A percentile compares a stretch with the other conserved stretches of the same genome.
Evolutionary conservation across 192 early-diverging fungal genomes (phyloP).

Genomic region (Linderina pennispora): DNA sequence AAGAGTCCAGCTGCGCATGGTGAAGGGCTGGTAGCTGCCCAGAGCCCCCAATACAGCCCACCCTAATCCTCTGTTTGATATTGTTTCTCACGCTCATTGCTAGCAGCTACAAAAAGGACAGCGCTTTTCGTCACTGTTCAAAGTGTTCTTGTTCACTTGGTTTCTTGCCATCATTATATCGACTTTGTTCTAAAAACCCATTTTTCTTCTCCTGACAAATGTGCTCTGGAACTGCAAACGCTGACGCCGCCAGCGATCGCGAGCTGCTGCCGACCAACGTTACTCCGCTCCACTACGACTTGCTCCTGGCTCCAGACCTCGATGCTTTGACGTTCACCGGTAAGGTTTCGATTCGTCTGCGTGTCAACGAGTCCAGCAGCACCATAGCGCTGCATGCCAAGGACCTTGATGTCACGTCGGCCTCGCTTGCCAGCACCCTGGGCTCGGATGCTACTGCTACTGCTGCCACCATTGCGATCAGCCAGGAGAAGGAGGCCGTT

Average conservation of each 20-base stretch:
- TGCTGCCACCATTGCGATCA: background rate
- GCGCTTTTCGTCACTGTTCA: background rate
- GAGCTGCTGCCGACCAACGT: constrained; percentile 65
- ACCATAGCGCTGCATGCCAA: constrained; percentile 51
- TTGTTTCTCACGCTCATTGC: background rate
- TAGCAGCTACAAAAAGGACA: too few relatives aligned
- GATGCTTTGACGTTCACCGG: constrained; percentile 64
- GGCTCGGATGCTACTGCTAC: background rate
- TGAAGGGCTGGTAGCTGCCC: background rate
- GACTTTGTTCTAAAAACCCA: background rate
- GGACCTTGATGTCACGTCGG: constrained; percentile 45
- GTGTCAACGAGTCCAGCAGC: constrained; percentile 47
- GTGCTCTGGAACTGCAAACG: background rate
- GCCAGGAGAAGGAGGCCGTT: constrained; percentile 21
- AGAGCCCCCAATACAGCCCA: background rate
- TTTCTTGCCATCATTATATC: background rate
- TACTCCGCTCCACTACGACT: constrained; percentile 65
- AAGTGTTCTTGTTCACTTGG: background rate
- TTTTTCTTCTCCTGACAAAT: background rate
- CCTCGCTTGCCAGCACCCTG: background rate
- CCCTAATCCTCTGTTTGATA: background rate
- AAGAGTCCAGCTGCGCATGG: too few relatives aligned
- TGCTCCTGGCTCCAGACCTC: constrained; percentile 65
- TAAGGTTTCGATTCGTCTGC: constrained; percentile 53
- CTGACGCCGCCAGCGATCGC: background rate